Base-by-base conservation (phyloP, 176 grass and related monocot species). In the Oryza meyeriana region DNA sequence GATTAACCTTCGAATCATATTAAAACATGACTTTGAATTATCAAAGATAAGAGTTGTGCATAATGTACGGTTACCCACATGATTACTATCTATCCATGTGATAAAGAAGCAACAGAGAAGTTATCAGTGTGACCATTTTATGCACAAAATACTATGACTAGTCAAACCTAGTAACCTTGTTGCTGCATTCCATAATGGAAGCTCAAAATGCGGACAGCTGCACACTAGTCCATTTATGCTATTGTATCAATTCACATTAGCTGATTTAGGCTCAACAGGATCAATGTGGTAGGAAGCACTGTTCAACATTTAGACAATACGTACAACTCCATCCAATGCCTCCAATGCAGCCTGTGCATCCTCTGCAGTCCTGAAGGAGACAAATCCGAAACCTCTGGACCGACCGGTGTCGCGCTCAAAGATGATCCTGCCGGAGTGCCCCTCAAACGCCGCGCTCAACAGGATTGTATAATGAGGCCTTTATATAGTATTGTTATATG, bases 301-400 rank as follows among this genome's bases (percentile, higher is more conserved):
- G 58, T n/a, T 27, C 42, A 57, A 41, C 12, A 25, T 36, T 6
- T n/a, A 57, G 25, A 36, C 0, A 41, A 35, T 22, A 52, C 80
- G 42, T 88, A 99, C 96, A 93, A 90, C 82, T 90, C 87, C 96
- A 48, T 99, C 86, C 89, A 95, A 72, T 66, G 89, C 80, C 34
- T 92, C 85, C 79, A 95, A 64, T 48, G 87, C 93, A 77, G 93
- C 88, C 55, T 85, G 74, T 36, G 90, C 93, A 6, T 90, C 91
- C 63, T 99, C 85, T 28, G 74, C 25, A 1, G 96, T 95, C 8
- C 40, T 64, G 64, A 99, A 99, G 6, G 96, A 86, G 10, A 99
- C 63, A 10, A 99, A 99, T 17, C 92, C 93, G 7, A 91, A 99
- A 2, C 96, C 96, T 80, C 89, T 95, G 3, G 96, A 99, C 50